Base-by-base conservation (phyloP, 805 yeast species). In the Metschnikowia sp. region DNA sequence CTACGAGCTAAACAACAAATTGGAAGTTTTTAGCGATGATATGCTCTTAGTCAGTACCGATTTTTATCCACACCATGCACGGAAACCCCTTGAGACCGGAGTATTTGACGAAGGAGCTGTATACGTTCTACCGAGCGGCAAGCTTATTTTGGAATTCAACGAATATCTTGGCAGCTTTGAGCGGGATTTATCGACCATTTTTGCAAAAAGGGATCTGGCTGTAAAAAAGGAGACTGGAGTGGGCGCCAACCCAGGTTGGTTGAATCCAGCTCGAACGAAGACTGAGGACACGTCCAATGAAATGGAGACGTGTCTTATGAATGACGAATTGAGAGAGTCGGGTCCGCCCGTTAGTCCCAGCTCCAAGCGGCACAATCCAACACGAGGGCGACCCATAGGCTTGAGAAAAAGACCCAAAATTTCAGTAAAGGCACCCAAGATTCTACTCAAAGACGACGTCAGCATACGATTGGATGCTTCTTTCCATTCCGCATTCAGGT, bases 1-100 rank as follows among this genome's bases (percentile, higher is more conserved):
- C 57, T 79, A 74, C 57, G 72, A 70, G 52, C 68, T 77, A 54
- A 79, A 79, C 59, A 71, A 72, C 37, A 77, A 78, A 54, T 47
- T 78, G 10, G 75, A 76, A 44, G 60, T 79, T 18, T 63, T 59
- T 41, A 71, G 70, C 49, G 74, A 67, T 12, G 65, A 65, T 19
- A 62, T 61, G 19, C 58, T 61, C 31, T 54, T 74, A 46, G 61
- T 72, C 32, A 60, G 61, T 32, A 49, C 69, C 18, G 76, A 72
- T 54, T 66, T 72, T 55, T 53, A 65, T 39, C 59, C 63, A 15
- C 57, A 52, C 37, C 52, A 40, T 42, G 52, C 47, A 44, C 49
- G 40, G 45, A 54, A 36, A 47, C 68, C 58, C 53, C 44, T 47
- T 49, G 36, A 50, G 33, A 26, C 47, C 52, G 47, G 53, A 32